These are phyloP conservation scores for Hypoxylon sp. DNA, from an alignment of 2,329 filamentous ascomycete genomes.

Conservation along the genomic window DNA sequence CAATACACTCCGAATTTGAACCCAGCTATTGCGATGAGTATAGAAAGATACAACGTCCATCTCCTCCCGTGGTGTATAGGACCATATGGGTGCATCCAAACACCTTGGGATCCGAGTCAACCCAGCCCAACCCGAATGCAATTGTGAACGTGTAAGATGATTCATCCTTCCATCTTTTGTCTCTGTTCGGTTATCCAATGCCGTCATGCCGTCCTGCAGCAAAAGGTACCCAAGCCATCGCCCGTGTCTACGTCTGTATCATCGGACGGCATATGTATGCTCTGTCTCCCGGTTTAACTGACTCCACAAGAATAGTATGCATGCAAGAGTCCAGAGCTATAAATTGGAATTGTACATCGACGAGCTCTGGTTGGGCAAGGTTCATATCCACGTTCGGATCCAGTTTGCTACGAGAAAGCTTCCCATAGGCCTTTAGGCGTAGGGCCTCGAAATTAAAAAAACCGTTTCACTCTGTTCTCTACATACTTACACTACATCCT, in stretches of 20 bases:
- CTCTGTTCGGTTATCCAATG: conserved; percentile 39
- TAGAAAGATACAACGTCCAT: neutral
- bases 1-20: conserved; percentile 20
- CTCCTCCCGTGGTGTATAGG: conserved; percentile 19
- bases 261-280: conserved; percentile 31
- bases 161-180: conserved; percentile 41
- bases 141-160: conserved; percentile 37
- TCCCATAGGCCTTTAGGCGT: conserved; percentile 43
- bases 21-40: conserved; percentile 18
- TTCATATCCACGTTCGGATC: conserved; percentile 38
- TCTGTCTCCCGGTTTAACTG: conserved; percentile 36
- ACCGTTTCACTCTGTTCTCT: conserved; percentile 5
- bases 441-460: conserved; percentile 26
- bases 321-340: conserved; percentile 45
- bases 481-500: conserved; percentile 3
- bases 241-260: conserved; percentile 31
- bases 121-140: conserved; percentile 21
- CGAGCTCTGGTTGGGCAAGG: conserved; percentile 45
- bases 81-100: conserved; percentile 29
- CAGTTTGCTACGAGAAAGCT: conserved; percentile 36
- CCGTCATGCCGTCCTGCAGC: conserved; percentile 34
- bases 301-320: conserved; percentile 36
- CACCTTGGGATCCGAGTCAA: conserved; percentile 24
- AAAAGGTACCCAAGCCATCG: conserved; percentile 23
- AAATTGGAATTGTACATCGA: conserved; percentile 39